Evolutionary conservation across 768 basidiomycete species (phyloP), one percentile per base, ranked within the genome.

Genomic region (Lactifluus subvellereus): DNA sequence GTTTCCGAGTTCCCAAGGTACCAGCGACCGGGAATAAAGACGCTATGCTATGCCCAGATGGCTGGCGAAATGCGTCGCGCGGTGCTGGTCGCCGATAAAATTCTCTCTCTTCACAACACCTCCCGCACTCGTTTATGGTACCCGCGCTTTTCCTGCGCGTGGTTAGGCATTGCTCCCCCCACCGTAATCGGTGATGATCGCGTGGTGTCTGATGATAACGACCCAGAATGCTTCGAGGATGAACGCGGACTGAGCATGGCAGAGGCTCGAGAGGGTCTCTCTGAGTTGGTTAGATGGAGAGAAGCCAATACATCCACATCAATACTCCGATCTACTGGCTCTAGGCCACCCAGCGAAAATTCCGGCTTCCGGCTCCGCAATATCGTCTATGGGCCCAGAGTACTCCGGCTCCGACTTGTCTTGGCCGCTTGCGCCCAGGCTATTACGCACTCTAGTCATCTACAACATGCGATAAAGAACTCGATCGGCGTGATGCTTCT

Each of bases 401-500:
- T 70, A 7, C 61, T 78, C 13, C 70, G 67, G 6, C 35, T 69
- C 2, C 72, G 78, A 9, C 61, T 80, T 47, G 43, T 67, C 47
- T 57, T 79, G 9, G 77, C 79, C 32, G 67, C 69, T 45, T 52
- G 70, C 35, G 43, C 74, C 22, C 69, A 73, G 37, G 59, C 71
- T 11, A 53, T 74, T 33, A 66, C 74, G 60, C 76, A 76, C 66
- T 81, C 80, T 14, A 71, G 72, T 20, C 79, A 80, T 66, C 64
- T 81, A 35, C 70, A 72, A 37, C 80, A 82, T 68, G 80, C 79
- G 1, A 49, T 77, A 32, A 82, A 82, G 66, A 80, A 79, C 63
- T 77, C 77, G 11, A 70, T 72, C 3, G 79, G 81, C 5, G 76
- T 82, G 7, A 72, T 76, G 11, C 57, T 79, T 32, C 62, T 82